Conservation (phyloP, 495 filamentous ascomycete species). For the Penicillium manginii region DNA sequence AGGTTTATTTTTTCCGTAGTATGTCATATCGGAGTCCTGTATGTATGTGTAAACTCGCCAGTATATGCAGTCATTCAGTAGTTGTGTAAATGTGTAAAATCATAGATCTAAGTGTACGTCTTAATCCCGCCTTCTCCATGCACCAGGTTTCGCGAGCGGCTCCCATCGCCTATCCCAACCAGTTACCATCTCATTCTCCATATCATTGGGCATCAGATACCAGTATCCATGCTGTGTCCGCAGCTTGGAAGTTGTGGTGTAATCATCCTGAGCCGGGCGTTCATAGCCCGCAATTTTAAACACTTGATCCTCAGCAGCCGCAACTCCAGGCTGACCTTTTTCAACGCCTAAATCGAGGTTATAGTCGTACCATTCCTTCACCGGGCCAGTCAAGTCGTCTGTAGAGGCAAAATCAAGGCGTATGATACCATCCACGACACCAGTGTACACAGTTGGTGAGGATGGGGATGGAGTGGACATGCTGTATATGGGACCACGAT, state of each 20-base stretch:
- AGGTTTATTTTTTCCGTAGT: too few relatives aligned
- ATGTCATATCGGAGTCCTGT: too few relatives aligned
- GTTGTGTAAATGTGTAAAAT: too few relatives aligned
- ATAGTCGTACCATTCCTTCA: slow-evolving; percentile 39
- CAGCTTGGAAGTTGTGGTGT: slow-evolving; percentile 38
- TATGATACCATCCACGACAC: slow-evolving; percentile 55
- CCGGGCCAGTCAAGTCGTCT: slow-evolving; percentile 42
- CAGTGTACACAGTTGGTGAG: slow-evolving; percentile 61
- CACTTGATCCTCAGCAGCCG: slow-evolving; percentile 7
- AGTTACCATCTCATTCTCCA: slow-evolving; percentile 25
- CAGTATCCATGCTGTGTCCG: slow-evolving; percentile 40
- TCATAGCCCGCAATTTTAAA: slow-evolving; percentile 47
- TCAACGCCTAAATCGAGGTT: slow-evolving; percentile 26
- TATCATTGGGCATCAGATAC: slow-evolving; percentile 19
- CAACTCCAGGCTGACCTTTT: slow-evolving; percentile 8
- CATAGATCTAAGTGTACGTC: background rate
- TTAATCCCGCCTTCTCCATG: slow-evolving; percentile 39
- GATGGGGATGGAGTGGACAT: slow-evolving; percentile 59
- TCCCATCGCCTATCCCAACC: slow-evolving; percentile 48
- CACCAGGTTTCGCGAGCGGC: slow-evolving; percentile 30
- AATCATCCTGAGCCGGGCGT: slow-evolving; percentile 37
- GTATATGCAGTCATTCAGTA: too few relatives aligned
- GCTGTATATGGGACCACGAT: slow-evolving; percentile 58
- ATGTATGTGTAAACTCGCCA: too few relatives aligned
- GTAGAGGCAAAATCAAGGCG: slow-evolving; percentile 57